These are phyloP conservation scores for Mortierella sp. DNA, from an alignment of 371 early-diverging fungal species.

Conservation along the genomic window DNA sequence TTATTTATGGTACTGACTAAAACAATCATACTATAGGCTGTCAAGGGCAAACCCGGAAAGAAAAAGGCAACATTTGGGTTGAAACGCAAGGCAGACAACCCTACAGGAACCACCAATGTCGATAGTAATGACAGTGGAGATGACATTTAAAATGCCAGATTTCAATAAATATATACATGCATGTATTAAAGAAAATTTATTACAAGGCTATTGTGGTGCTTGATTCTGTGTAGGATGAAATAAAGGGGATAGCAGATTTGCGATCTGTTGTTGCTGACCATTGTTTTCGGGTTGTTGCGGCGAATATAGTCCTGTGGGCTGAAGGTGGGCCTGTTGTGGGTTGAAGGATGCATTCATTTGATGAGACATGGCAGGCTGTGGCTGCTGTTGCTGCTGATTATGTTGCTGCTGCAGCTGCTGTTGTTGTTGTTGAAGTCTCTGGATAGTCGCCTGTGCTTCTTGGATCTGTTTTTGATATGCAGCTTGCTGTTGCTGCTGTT, in stretches of 20 bases:
- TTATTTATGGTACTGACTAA: not conserved
- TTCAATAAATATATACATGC: not conserved
- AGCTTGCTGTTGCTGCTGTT: slow-evolving; percentile 47
- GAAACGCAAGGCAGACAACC: not conserved
- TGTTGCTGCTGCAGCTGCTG: slow-evolving; percentile 35
- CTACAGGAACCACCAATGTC: not conserved
- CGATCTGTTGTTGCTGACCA: slow-evolving; percentile 23
- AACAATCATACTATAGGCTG: not conserved
- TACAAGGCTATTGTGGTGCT: slow-evolving; percentile 18
- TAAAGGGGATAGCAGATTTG: slow-evolving; percentile 33
- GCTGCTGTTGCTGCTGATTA: slow-evolving; percentile 11
- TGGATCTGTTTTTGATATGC: slow-evolving; percentile 43
- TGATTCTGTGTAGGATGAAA: slow-evolving; percentile 34
- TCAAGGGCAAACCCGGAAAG: slow-evolving; percentile 22
- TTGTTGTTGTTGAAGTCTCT: slow-evolving; percentile 42
- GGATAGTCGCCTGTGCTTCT: slow-evolving; percentile 46
- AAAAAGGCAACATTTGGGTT: slow-evolving; percentile 1
- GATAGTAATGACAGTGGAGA: slow-evolving; percentile 14
- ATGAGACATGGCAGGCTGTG: slow-evolving; percentile 13
- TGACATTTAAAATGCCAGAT: not conserved
- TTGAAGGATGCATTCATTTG: slow-evolving; percentile 7
- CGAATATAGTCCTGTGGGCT: slow-evolving; percentile 8
- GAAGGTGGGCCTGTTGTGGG: slow-evolving; percentile 12
- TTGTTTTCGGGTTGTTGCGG: slow-evolving; percentile 12
- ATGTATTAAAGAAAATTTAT: not conserved